Evolutionary conservation across 164 flowering plant genomes (phyloP).

Genomic region (Kalanchoe fedtschenkoi): DNA sequence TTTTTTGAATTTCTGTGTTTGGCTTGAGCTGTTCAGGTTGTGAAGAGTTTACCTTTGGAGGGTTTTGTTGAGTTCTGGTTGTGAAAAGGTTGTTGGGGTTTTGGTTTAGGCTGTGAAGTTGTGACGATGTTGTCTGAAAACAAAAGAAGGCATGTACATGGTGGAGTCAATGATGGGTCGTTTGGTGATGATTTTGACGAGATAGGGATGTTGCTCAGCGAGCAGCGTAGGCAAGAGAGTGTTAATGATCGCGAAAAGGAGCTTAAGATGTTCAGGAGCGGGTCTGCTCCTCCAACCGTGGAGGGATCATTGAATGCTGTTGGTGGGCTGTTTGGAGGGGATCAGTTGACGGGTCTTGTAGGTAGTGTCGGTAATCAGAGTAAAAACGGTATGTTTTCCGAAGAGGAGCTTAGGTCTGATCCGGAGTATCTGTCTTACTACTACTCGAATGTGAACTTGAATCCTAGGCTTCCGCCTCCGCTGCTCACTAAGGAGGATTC

Average conservation of each 20-base stretch:
- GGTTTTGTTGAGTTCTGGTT: constrained; percentile 1
- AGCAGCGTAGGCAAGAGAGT: constrained; percentile 50
- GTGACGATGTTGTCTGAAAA: constrained; percentile 46
- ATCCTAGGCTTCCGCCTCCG: constrained; percentile 75
- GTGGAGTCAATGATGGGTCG: constrained; percentile 42
- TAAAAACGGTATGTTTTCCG: constrained; percentile 28
- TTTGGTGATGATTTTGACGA: constrained; percentile 68
- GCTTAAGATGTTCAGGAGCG: constrained; percentile 62
- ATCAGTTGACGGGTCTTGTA: constrained; percentile 28
- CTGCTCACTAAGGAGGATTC: constrained; percentile 62
- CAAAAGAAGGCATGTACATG: constrained; percentile 52
- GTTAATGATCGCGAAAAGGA: constrained; percentile 60
- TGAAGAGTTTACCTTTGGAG: neutral
- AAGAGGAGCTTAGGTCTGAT: constrained; percentile 70
- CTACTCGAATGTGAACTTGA: constrained; percentile 53
- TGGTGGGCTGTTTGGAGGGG: constrained; percentile 42
- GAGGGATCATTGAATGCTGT: constrained; percentile 74
- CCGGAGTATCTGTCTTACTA: constrained; percentile 56
- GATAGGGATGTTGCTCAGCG: constrained; percentile 48
- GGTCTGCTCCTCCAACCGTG: constrained; percentile 77
- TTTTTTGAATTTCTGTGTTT: neutral
- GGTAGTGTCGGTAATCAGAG: constrained; percentile 21
- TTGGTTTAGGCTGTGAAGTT: neutral
- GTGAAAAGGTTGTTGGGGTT: neutral
- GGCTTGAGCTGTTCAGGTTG: neutral